phyloP scores from a whole-genome alignment of 192 early-diverging fungal genomes.

The Coemansia sp. region DNA sequence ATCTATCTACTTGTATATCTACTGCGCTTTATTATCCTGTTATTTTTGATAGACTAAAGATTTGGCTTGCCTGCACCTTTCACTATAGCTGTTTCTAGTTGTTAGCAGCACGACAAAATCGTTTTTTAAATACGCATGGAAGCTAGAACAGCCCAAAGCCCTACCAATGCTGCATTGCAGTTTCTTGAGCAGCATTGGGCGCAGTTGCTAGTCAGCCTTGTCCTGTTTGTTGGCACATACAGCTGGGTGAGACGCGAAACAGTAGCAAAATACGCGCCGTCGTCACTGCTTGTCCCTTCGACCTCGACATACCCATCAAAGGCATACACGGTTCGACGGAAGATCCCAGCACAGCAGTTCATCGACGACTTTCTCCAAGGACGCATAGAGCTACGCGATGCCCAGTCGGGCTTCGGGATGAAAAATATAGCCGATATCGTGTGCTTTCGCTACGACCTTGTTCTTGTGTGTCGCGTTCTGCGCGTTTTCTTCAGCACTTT shows the following conservation, averaged over 20 bases:
- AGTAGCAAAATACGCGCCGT: constrained; percentile 30
- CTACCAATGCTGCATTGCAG: background rate
- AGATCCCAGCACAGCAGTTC: constrained; percentile 39
- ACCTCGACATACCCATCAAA: constrained; percentile 52
- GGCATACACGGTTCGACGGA: constrained; percentile 40
- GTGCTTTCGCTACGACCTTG: constrained; percentile 33
- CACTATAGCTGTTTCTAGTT: too few relatives aligned
- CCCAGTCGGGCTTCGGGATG: constrained; percentile 49
- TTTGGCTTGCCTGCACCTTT: background rate
- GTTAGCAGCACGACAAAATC: too few relatives aligned
- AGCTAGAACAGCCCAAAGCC: constrained; percentile 4
- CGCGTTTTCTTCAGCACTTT: constrained; percentile 17
- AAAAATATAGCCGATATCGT: constrained; percentile 32
- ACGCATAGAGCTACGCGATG: constrained; percentile 52
- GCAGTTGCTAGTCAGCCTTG: constrained; percentile 13
- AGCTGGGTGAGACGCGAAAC: constrained; percentile 27
- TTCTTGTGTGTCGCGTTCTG: constrained; percentile 30
- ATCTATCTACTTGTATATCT: background rate
- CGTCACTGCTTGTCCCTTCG: constrained; percentile 46
- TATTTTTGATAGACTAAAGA: background rate
- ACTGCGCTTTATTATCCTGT: background rate
- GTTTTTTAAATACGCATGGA: background rate
- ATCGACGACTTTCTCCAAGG: constrained; percentile 48
- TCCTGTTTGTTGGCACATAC: constrained; percentile 29
- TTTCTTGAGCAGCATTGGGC: constrained; percentile 28